phyloP scores from a whole-genome alignment of 202 grass and related monocot genomes.

The Panicum hallii region DNA sequence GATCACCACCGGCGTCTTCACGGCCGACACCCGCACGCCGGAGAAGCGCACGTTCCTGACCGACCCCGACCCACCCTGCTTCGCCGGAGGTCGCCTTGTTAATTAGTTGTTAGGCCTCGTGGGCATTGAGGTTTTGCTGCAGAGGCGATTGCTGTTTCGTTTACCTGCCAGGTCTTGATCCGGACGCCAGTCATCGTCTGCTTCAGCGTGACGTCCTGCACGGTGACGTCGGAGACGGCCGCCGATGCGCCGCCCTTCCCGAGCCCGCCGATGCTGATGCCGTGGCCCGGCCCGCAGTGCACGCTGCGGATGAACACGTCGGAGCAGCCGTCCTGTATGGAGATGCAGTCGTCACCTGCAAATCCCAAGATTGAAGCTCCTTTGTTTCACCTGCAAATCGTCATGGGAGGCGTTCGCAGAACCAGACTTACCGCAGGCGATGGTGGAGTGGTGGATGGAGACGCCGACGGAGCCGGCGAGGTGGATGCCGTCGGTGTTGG shows the following conservation, averaged over 20 bases:
- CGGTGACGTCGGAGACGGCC: conserved; percentile 49
- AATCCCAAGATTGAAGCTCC: neutral
- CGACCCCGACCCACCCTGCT: conserved; percentile 63
- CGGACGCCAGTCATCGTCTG: conserved; percentile 52
- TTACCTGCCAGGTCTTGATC: conserved; percentile 87
- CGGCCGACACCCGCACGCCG: conserved; percentile 49
- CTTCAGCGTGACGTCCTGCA: conserved; percentile 52
- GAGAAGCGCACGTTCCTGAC: conserved; percentile 54
- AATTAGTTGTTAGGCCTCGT: no score
- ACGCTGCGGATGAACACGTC: conserved; percentile 54
- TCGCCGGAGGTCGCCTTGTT: no score
- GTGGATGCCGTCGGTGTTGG: conserved; percentile 83
- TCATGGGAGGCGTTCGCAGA: neutral
- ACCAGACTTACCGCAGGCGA: conserved; percentile 52
- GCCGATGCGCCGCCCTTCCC: conserved; percentile 56
- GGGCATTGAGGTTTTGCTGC: no score
- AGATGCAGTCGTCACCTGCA: conserved; percentile 76
- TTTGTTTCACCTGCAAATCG: neutral
- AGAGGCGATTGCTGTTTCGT: neutral
- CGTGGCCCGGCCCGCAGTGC: conserved; percentile 69
- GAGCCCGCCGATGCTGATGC: conserved; percentile 81
- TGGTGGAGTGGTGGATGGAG: conserved; percentile 51
- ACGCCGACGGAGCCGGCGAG: conserved; percentile 57
- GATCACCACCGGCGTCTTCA: conserved; percentile 67
- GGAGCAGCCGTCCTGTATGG: conserved; percentile 72